Base-by-base conservation (phyloP, 345 rosid genomes). In the Leavenworthia alabamica region DNA sequence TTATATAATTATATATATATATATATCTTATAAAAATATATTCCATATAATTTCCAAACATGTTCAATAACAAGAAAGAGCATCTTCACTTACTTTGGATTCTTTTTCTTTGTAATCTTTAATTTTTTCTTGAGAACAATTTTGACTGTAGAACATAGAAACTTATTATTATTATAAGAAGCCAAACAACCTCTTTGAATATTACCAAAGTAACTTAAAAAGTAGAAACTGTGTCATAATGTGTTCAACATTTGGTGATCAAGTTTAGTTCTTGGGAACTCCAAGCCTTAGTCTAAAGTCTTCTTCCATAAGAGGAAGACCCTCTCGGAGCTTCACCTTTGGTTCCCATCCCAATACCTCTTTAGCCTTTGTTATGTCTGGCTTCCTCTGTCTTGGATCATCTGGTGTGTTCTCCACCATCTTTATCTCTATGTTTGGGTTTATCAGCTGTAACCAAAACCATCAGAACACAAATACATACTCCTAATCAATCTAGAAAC, bases 401-500 rank as follows among this genome's bases (percentile, higher is more conserved):
- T 91, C 98, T 0, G 95, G 95, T 40, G 98, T 91, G 80, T 88
- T 88, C 78, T 91, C 95, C 26, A 88, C 98, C 76, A 70, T 84
- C 47, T 81, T 82, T 63, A 86, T 92, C 83, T 86, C 89, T 67
- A 85, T 85, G 40, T 75, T 73, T 2, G 93, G 90, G 68, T 75
- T 88, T 13, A 91, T 86, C 53, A 84, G 86, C 95, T 91, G 74
- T 14, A 72, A 35, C 24, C 33, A 49, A 17, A 48, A 12, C 53
- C 12, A 60, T 5, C 6, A 0, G 8, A 23, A 35, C 28, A 20
- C 11, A 44, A 10, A 9, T 5, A 39, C 29, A 0, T 48, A 49
- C 43, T 24, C 39, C 0, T 22, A 92, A 16, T 35, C 8, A 0
- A 36, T 37, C 0, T 1, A 31, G 12, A 58, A 47, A 46, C 29